Percentiles rank a stretch among this genome's conserved stretches.
phyloP scores from a whole-genome alignment of 164 flowering plant genomes.

The Stephania cephalantha region DNA sequence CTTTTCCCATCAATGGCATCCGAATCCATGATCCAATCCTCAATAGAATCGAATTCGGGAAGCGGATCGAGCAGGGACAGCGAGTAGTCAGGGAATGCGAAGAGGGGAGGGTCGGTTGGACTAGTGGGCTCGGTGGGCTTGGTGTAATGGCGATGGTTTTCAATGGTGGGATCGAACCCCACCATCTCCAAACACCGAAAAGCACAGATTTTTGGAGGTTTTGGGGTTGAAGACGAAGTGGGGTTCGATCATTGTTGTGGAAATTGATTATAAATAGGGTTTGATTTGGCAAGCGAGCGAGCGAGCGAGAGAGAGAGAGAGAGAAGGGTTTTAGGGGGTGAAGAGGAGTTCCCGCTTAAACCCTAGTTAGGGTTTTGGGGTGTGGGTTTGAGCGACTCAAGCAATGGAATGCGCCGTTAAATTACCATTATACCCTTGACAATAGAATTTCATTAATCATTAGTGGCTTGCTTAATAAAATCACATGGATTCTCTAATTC shows the following conservation, averaged over 20 bases:
- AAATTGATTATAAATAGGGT: not conserved
- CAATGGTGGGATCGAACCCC: conserved; percentile 23
- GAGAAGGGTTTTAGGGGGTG: not conserved
- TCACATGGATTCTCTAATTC: too few relatives aligned
- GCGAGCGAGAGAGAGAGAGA: not conserved
- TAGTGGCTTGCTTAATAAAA: too few relatives aligned
- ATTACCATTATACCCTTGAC: too few relatives aligned
- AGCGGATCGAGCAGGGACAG: conserved; percentile 30
- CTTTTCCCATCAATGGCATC: not conserved
- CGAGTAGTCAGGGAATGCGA: conserved; percentile 12
- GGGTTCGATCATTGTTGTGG: not conserved
- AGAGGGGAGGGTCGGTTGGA: conserved; percentile 7
- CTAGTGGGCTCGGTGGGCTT: conserved; percentile 10
- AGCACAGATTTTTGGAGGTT: not conserved
- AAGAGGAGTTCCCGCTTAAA: not conserved
- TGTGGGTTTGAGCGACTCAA: too few relatives aligned
- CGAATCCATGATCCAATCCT: conserved; percentile 32
- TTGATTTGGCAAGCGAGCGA: too few relatives aligned
- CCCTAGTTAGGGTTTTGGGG: not conserved
- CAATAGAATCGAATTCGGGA: conserved; percentile 39
- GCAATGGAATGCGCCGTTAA: too few relatives aligned
- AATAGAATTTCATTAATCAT: too few relatives aligned
- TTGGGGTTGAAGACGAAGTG: not conserved
- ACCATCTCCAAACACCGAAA: conserved; percentile 25
- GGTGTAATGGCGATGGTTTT: conserved; percentile 14